Evolutionary conservation across 805 yeast genomes (phyloP).

Genomic region (Vanderwaltozyma tropicalis): DNA sequence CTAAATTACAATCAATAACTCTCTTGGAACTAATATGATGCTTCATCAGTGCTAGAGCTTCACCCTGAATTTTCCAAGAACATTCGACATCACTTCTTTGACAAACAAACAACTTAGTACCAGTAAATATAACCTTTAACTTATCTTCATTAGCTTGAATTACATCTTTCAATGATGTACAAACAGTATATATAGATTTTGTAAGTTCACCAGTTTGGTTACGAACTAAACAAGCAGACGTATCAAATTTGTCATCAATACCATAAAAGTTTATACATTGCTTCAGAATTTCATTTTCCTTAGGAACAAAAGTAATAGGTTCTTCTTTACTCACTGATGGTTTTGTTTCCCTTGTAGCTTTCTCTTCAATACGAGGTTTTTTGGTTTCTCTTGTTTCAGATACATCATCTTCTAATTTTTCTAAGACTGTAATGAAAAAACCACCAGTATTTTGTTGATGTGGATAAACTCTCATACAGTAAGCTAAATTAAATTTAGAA

Average conservation of each 20-base stretch:
- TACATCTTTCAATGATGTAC: conserved; percentile 63
- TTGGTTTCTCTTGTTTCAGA: conserved; percentile 6
- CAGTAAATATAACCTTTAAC: conserved; percentile 82
- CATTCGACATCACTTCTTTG: conserved; percentile 73
- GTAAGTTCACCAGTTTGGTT: conserved; percentile 93
- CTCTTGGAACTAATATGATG: conserved; percentile 53
- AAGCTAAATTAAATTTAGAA: conserved; percentile 46
- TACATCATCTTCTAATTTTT: conserved; percentile 36
- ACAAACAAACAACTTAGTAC: conserved; percentile 80
- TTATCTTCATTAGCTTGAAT: conserved; percentile 63
- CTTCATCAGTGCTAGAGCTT: conserved; percentile 61
- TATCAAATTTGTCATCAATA: conserved; percentile 55
- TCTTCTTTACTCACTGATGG: conserved; percentile 65
- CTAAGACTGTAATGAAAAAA: conserved; percentile 87
- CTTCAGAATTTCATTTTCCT: conserved; percentile 53
- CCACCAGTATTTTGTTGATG: conserved; percentile 98
- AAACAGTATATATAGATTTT: conserved; percentile 79
- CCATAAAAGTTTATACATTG: conserved; percentile 85
- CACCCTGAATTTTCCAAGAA: conserved; percentile 91
- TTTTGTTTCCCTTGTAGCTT: conserved; percentile 69
- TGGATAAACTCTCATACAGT: conserved; percentile 93
- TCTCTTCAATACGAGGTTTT: conserved; percentile 25
- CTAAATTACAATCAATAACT: conserved; percentile 44
- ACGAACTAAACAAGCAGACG: conserved; percentile 73
- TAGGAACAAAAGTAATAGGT: conserved; percentile 74